phyloP scores from a whole-genome alignment of 805 yeast genomes.

The Yarrowia phangngaensis region DNA sequence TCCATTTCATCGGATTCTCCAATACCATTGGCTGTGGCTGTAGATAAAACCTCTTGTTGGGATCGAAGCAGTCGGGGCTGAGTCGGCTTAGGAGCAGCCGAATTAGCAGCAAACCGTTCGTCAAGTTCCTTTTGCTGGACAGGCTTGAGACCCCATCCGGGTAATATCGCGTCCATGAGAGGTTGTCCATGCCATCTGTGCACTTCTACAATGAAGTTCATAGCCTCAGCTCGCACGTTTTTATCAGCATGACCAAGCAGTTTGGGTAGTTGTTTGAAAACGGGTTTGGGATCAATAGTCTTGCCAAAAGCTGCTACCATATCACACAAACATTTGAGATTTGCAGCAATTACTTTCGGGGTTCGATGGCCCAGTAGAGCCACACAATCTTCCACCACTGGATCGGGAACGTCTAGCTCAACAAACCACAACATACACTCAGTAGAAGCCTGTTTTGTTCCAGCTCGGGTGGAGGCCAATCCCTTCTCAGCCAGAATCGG shows the following conservation, averaged over 20 bases:
- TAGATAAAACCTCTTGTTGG: conserved; percentile 47
- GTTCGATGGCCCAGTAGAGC: conserved; percentile 59
- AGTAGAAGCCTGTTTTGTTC: conserved; percentile 61
- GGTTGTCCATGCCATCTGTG: conserved; percentile 70
- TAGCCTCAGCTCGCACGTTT: conserved; percentile 77
- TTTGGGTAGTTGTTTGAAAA: conserved; percentile 57
- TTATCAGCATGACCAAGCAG: conserved; percentile 82
- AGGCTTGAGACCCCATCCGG: conserved; percentile 63
- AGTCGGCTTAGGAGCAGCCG: conserved; percentile 34
- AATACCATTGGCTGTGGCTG: conserved; percentile 32
- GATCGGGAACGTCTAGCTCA: conserved; percentile 64
- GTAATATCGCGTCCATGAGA: conserved; percentile 56
- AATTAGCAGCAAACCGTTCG: conserved; percentile 57
- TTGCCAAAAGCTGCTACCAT: conserved; percentile 64
- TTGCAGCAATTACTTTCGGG: conserved; percentile 76
- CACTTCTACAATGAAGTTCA: conserved; percentile 61
- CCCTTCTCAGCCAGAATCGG: conserved; percentile 72
- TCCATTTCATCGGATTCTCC: conserved; percentile 30
- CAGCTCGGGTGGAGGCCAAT: conserved; percentile 65
- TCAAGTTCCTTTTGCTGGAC: conserved; percentile 84
- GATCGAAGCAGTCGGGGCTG: conserved; percentile 56
- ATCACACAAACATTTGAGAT: conserved; percentile 53
- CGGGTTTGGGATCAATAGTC: conserved; percentile 52
- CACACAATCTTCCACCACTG: conserved; percentile 60
- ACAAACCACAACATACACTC: conserved; percentile 60